Base-by-base conservation (phyloP, 805 yeast species). In the Metschnikowia kunwiensis region DNA sequence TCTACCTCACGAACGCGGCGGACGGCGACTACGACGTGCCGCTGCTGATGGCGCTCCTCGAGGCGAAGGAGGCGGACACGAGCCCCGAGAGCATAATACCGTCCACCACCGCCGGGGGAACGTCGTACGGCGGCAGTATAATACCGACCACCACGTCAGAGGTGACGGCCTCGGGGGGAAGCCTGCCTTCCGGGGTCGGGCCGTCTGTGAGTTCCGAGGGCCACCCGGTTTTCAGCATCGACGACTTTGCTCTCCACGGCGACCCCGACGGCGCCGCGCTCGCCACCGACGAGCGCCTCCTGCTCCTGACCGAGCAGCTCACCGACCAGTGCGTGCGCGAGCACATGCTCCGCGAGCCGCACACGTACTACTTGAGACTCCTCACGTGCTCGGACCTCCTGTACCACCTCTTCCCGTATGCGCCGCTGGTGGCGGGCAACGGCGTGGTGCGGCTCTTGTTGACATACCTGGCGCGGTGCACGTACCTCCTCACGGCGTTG, bases 321-420 rank as follows among this genome's bases (percentile, higher is more conserved):
- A 50, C 61, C 15, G 56, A 55, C 7, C 46, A 51, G 19, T 51
- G 58, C 18, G 49, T 60, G 14, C 34, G 20, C 5, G 49, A 55
- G 20, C 50, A 60, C 40, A 43, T 50, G 17, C 49, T 64, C 18
- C 37, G 40, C 7, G 61, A 52, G 3, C 58, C 61, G 6, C 66
- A 65, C 51, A 45, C 50, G 17, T 43, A 48, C n/a, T 66, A 65
- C 40, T 46, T 66, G 24, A 51, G 57, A 25, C 42, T 51, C 10
- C 49, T 65, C 24, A 51, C 61, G 12, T 44, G 44, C 26, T 54
- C 65, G 7, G 54, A 53, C n/a, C 40, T 62, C n/a, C 52, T 60
- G 25, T 58, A 38, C 39, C 60, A 55, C 28, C 32, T 66, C 14
- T 64, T 59, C 39, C 72, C 72, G 7, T 64, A 63, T 49, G 68